Conservation (phyloP, 257 asterid genomes). For the Gardenia jasminoides region DNA sequence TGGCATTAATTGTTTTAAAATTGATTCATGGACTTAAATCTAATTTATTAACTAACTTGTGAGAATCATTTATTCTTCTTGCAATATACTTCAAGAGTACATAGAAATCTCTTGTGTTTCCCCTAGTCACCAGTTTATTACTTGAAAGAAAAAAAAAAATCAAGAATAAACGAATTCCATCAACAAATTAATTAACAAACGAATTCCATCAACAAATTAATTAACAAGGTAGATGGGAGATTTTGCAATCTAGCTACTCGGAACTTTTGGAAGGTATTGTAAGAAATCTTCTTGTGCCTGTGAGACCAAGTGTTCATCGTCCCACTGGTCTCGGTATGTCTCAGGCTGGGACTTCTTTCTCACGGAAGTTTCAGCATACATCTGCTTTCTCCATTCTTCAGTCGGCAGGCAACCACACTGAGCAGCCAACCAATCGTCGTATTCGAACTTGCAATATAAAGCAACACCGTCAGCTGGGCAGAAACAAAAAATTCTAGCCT, state of each 20-base stretch:
- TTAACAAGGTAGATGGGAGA: neutral
- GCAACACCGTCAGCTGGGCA: neutral
- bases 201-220: neutral
- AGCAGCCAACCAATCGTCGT: constrained; percentile 79
- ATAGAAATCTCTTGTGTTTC: too few species aligned
- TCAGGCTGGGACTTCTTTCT: constrained; percentile 53
- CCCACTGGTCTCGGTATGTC: constrained; percentile 83
- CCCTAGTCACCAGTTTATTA: too few species aligned
- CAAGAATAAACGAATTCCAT: neutral
- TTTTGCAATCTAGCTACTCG: neutral
- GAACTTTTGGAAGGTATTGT: constrained; percentile 20
- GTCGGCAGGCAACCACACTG: constrained; percentile 45
- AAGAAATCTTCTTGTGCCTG: constrained; percentile 62
- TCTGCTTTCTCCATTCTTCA: constrained; percentile 84
- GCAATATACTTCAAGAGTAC: too few species aligned
- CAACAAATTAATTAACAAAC: neutral
- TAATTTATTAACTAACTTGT: too few species aligned
- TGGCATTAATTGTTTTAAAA: too few species aligned
- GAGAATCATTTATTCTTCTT: too few species aligned
- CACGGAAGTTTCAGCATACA: constrained; percentile 53
- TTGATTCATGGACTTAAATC: too few species aligned
- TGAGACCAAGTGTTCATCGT: constrained; percentile 57
- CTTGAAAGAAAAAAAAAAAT: too few species aligned
- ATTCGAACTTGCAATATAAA: constrained; percentile 58
- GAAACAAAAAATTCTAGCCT: neutral